phyloP scores from a whole-genome alignment of 179 eudicot genomes.

The Amaranthus tricolor region DNA sequence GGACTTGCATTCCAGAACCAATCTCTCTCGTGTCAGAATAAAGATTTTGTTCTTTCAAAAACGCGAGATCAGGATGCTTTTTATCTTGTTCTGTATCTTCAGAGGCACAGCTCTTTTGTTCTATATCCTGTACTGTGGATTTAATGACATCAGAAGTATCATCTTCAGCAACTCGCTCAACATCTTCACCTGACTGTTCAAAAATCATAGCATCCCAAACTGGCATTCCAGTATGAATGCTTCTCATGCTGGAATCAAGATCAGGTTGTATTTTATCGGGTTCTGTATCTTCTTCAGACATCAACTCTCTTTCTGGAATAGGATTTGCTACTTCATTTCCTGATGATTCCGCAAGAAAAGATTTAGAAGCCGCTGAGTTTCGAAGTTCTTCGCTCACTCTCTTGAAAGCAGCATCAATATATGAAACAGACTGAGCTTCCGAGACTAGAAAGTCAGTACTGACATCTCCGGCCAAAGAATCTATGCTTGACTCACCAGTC shows the following conservation, averaged over 20 bases:
- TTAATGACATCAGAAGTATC: too few relatives aligned
- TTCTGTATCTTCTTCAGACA: too few relatives aligned
- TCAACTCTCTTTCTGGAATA: too few relatives aligned
- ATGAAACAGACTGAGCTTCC: conserved; percentile 41
- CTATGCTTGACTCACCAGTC: conserved; percentile 21
- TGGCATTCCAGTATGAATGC: too few relatives aligned
- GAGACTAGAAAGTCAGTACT: conserved; percentile 23
- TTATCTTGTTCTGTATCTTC: conserved; percentile 6
- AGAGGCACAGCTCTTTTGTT: too few relatives aligned
- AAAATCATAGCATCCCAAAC: too few relatives aligned
- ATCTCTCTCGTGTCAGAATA: background rate
- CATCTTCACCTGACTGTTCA: too few relatives aligned
- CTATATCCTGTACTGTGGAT: too few relatives aligned
- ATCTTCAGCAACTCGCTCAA: too few relatives aligned
- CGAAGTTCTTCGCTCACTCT: conserved; percentile 29
- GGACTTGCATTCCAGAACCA: background rate
- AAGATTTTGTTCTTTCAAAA: background rate
- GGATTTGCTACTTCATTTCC: background rate
- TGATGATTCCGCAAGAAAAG: background rate
- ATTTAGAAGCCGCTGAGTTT: conserved; percentile 24
- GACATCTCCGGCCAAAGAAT: conserved; percentile 21
- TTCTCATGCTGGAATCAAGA: background rate
- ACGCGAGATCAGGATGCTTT: conserved; percentile 2
- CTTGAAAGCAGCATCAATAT: conserved; percentile 28
- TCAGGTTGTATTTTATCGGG: too few relatives aligned